Evolutionary conservation across 495 filamentous ascomycete species (phyloP), one percentile per base, ranked within the genome.

Genomic region (Daldinia vernicosa): DNA sequence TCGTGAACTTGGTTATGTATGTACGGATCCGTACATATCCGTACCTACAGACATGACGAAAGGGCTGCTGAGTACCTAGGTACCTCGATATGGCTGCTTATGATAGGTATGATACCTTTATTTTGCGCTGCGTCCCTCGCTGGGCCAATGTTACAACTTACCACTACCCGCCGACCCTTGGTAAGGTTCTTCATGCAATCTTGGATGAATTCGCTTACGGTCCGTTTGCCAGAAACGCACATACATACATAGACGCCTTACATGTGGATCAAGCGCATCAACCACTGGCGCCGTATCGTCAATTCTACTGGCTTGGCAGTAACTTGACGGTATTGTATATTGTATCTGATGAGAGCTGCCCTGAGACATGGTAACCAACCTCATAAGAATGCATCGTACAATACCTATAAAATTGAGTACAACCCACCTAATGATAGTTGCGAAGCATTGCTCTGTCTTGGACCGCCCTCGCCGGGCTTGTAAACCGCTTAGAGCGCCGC

Each of bases 141-240:
- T 43, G 17, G 54, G 6, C 60, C 9, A 68, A 53, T 65, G 60
- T 66, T 19, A 60, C 57, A 43, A 26, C 51, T 66, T 19, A 60
- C 57, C 52, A 26, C 51, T 69, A 66, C 70, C 70, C 70, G 64
- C 65, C 51, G 40, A 62, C 65, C 66, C 66, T 39, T 69, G 70
- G n/a, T n/a, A n/a, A n/a, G n/a, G 54, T 57, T 53, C 51, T 59
- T 65, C 50, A 58, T 56, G 66, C 45, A 73, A 73, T 73, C 70
- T 73, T 73, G 70, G 70, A 69, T 73, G 70, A 73, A 73, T 73
- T 60, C 61, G 55, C 63, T 60, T 64, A 67, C 55, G 60, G 58
- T 64, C 59, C 69, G 54, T 64, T 71, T 71, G 26, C 69, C 35
- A 63, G n/a, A 27, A 45, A 63, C 17, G 63, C 43, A 52, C 32